phyloP scores from a whole-genome alignment of 1,284 basidiomycete genomes.

The Apiotrichum mycotoxinovorans region DNA sequence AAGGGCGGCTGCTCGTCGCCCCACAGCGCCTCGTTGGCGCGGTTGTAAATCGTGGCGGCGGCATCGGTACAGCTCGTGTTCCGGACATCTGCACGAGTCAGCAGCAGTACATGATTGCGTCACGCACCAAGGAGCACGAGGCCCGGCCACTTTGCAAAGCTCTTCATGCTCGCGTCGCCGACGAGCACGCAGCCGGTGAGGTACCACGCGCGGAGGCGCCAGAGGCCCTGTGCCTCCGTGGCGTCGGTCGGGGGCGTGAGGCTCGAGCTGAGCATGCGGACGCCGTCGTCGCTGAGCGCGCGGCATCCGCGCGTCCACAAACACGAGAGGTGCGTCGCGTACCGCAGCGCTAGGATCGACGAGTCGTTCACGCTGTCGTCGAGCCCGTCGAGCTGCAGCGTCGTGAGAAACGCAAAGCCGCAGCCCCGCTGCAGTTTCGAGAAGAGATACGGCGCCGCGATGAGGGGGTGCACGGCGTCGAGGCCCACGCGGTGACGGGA shows the following conservation, averaged over 20 bases:
- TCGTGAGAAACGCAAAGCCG: constrained; percentile 29
- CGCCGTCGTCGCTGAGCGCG: constrained; percentile 30
- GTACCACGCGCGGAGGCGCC: constrained; percentile 31
- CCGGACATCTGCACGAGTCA: constrained; percentile 30
- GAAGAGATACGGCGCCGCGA: constrained; percentile 29
- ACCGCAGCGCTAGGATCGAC: constrained; percentile 26
- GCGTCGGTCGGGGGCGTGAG: constrained; percentile 13
- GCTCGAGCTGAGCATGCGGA: constrained; percentile 29
- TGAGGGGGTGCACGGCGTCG: constrained; percentile 30
- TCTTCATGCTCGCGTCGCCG: constrained; percentile 28
- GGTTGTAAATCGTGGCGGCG: constrained; percentile 32
- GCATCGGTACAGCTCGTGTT: constrained; percentile 36
- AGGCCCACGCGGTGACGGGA: background rate
- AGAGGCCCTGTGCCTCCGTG: constrained; percentile 23
- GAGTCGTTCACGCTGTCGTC: constrained; percentile 28
- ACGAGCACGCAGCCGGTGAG: constrained; percentile 24
- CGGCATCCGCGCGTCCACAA: constrained; percentile 34
- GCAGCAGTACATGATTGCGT: background rate
- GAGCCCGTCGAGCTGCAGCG: constrained; percentile 30
- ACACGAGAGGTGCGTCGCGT: constrained; percentile 33
- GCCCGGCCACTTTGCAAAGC: constrained; percentile 38
- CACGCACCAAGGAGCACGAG: constrained; percentile 35
- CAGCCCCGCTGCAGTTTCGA: background rate
- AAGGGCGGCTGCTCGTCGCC: constrained; percentile 26
- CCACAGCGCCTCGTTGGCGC: constrained; percentile 21